Evolutionary conservation across 169 alveolate genomes (phyloP), one percentile per base, ranked within the genome.

Genomic region (Plasmodium chabaudi): DNA sequence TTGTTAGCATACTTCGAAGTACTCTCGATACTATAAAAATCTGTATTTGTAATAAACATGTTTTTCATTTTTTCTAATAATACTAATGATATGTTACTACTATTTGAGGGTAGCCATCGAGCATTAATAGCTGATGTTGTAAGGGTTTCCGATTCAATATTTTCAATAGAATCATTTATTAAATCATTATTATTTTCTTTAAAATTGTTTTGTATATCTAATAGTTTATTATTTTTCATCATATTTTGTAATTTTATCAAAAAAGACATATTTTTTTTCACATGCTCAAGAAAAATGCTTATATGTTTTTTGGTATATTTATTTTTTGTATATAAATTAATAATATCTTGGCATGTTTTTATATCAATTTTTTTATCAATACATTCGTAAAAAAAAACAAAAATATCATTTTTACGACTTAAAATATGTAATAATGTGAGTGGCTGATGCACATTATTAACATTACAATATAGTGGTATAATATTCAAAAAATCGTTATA

Each of bases 291-390:
- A 65, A 74, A 74, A 12, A 73, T 74, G 5, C 61, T 23, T 60
- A 74, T 60, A 65, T 74, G 75, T 13, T 56, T 74, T 47, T 74
- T 74, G 53, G 88, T 74, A 49, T 74, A 55, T 65, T 74, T 74
- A 34, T 74, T 74, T 53, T 74, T 60, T 74, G 88, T 74, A 47
- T 74, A 74, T 25, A 74, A 74, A 61, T 74, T 74, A n/a, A 74
- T 65, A 7, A 74, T 74, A 39, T 74, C 88, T 47, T 74, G 73
- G 67, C 88, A 74, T 1, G 88, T 74, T 65, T 61, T 74, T 60
- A 74, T 60, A 39, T 74, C 88, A 46, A 74, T 74, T 61, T 74
- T 74, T 63, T 74, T 74, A 61, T 74, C 88, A 74, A 74, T 74
- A 47, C 88, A 74, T 61, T 74, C 88, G 51, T 74, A 74, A 42